Evolutionary conservation across 2,329 filamentous ascomycete species (phyloP).

Genomic region (Raffaelea albimanens): DNA sequence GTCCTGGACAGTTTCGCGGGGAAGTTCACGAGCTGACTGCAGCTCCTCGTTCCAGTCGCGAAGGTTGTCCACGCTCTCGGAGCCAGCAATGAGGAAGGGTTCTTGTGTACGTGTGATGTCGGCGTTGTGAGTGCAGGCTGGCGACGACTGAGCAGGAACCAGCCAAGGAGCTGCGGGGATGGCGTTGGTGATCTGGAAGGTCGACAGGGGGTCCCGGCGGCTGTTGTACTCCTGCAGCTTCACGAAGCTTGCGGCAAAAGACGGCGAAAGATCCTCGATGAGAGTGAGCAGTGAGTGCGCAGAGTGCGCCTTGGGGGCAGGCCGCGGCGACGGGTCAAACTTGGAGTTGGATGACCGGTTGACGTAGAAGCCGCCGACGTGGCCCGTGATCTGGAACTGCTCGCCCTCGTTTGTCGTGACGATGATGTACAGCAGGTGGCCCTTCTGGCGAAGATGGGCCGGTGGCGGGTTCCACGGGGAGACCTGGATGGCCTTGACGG

Average conservation of each 20-base stretch:
- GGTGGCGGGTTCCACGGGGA: conserved; percentile 97
- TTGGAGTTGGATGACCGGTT: conserved; percentile 94
- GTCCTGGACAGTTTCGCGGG: conserved; percentile 88
- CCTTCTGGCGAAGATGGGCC: conserved; percentile 80
- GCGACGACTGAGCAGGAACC: conserved; percentile 59
- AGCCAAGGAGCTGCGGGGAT: conserved; percentile 90
- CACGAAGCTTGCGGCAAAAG: conserved; percentile 68
- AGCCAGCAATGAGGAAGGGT: conserved; percentile 78
- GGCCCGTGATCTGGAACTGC: conserved; percentile 85
- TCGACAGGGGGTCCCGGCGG: conserved; percentile 76
- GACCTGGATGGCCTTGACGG: conserved; percentile 77
- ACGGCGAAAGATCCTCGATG: conserved; percentile 69
- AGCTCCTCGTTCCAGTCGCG: conserved; percentile 99
- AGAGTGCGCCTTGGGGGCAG: conserved; percentile 65
- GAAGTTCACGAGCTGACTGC: conserved; percentile 89
- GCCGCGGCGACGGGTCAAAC: conserved; percentile 81
- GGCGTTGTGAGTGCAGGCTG: conserved; percentile 61
- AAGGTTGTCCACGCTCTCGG: conserved; percentile 88
- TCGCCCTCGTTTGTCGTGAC: conserved; percentile 90
- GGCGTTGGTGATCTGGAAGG: conserved; percentile 92
- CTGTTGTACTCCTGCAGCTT: conserved; percentile 78
- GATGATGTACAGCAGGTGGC: conserved; percentile 84
- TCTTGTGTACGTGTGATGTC: conserved; percentile 90
- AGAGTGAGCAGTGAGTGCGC: conserved; percentile 82
- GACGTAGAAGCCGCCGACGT: conserved; percentile 91